Conservation (phyloP, 768 basidiomycete species). For the Calocera cornea region DNA sequence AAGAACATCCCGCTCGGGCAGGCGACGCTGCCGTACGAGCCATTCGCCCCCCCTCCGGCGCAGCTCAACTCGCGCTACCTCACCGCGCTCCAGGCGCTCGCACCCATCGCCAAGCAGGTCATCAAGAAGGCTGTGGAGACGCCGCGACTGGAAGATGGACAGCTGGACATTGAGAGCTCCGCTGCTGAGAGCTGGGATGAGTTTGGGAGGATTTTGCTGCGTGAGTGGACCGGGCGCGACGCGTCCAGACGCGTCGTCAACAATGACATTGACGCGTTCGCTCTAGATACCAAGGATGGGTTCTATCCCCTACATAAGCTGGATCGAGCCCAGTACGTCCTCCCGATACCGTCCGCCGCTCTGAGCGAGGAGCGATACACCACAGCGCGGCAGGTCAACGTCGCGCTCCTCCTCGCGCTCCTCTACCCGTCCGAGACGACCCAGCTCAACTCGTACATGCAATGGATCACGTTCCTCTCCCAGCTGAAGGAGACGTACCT, state of each 20-base stretch:
- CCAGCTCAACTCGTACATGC: not conserved
- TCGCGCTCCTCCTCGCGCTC: not conserved
- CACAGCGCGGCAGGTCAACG: not conserved
- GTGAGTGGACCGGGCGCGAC: not conserved
- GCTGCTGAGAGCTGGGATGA: slow-evolving; percentile 1
- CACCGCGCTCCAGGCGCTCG: not conserved
- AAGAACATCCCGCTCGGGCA: not conserved
- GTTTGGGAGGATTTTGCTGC: slow-evolving; percentile 1
- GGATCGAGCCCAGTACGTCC: not conserved
- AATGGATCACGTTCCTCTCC: not conserved
- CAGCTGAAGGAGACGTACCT: slow-evolving; percentile 3
- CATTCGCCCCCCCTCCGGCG: not conserved
- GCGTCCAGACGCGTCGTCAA: not conserved
- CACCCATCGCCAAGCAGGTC: not conserved
- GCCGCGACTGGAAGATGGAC: not conserved
- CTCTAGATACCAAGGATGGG: not conserved
- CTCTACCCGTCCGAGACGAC: not conserved
- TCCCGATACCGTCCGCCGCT: not conserved
- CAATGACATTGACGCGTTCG: not conserved
- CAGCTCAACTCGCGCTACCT: not conserved
- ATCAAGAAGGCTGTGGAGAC: not conserved
- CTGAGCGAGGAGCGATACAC: not conserved
- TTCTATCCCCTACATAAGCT: slow-evolving; percentile 1
- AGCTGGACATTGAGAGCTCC: not conserved
- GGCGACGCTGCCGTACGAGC: not conserved